A percentile compares a stretch with the other conserved stretches of the same genome.
phyloP scores from a whole-genome alignment of 176 grass and related monocot species.

The Eragrostis curvula region DNA sequence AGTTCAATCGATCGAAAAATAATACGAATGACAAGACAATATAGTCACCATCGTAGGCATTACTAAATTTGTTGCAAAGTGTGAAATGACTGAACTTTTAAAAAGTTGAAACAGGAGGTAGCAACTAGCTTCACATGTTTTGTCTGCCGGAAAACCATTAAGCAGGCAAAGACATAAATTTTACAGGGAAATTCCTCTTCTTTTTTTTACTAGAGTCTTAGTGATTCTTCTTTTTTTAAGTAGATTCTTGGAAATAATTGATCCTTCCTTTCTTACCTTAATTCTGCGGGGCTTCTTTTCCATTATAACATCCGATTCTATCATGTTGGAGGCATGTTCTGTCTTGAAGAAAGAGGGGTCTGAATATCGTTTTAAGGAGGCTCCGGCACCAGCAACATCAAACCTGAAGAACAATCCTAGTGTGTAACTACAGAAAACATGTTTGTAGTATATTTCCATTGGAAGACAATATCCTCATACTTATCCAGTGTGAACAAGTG shows the following conservation, averaged over 20 bases:
- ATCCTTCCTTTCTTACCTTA: constrained; percentile 60
- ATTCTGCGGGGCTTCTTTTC: constrained; percentile 83
- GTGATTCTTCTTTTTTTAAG: neutral
- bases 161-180: neutral
- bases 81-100: neutral
- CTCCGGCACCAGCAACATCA: constrained; percentile 94
- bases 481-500: constrained; percentile 91
- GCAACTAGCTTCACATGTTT: constrained; percentile 21
- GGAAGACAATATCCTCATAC: constrained; percentile 56
- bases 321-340: constrained; percentile 60
- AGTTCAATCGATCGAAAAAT: neutral
- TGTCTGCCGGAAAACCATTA: constrained; percentile 12
- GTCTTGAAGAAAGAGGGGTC: constrained; percentile 98
- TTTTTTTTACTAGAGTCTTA: neutral
- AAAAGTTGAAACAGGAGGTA: constrained; percentile 11
- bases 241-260: constrained; percentile 8
- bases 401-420: constrained; percentile 69
- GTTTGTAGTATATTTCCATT: constrained; percentile 26
- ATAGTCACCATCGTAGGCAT: constrained; percentile 6
- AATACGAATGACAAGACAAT: constrained; percentile 12
- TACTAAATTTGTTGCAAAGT: constrained; percentile 9
- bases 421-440: constrained; percentile 35
- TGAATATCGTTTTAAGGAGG: constrained; percentile 94
- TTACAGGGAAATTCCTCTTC: neutral
- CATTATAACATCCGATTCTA: constrained; percentile 56